phyloP scores from a whole-genome alignment of 2,329 filamentous ascomycete species.

The Alternaria sp. region DNA sequence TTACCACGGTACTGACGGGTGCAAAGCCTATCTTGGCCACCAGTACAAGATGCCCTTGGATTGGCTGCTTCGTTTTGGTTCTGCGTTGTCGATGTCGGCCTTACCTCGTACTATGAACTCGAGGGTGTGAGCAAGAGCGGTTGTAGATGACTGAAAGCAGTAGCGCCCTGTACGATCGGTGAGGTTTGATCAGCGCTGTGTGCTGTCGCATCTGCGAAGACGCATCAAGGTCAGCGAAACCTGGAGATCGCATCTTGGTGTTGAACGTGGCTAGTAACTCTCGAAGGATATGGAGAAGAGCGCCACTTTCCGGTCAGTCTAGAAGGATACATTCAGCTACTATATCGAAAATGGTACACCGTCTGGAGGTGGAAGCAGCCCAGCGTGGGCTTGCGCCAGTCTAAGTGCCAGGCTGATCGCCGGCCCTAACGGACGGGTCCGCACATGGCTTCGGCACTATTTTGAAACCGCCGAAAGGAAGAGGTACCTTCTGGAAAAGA shows the following conservation, averaged over 20 bases:
- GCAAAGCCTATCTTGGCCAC: not conserved
- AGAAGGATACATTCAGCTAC: not conserved
- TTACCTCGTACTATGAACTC: not conserved
- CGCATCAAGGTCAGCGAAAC: not conserved
- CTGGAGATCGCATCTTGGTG: not conserved
- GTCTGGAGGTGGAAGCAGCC: not conserved
- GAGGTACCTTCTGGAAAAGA: constrained; percentile 21
- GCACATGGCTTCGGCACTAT: constrained; percentile 18
- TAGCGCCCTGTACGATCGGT: constrained; percentile 1
- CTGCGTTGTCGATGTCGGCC: not conserved
- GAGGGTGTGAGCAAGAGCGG: not conserved
- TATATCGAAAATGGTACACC: not conserved
- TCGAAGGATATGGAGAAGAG: not conserved
- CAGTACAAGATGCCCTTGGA: not conserved
- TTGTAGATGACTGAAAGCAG: not conserved
- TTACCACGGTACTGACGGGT: not conserved
- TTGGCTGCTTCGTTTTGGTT: not conserved
- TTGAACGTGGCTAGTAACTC: not conserved
- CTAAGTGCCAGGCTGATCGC: constrained; percentile 16
- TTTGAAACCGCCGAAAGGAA: constrained; percentile 20
- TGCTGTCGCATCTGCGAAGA: not conserved
- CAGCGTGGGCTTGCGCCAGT: constrained; percentile 1
- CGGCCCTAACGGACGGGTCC: constrained; percentile 16
- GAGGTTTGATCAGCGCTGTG: not conserved
- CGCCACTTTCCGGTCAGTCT: not conserved